phyloP scores from a whole-genome alignment of 1,284 basidiomycete species.

The Ustilago lituana region DNA sequence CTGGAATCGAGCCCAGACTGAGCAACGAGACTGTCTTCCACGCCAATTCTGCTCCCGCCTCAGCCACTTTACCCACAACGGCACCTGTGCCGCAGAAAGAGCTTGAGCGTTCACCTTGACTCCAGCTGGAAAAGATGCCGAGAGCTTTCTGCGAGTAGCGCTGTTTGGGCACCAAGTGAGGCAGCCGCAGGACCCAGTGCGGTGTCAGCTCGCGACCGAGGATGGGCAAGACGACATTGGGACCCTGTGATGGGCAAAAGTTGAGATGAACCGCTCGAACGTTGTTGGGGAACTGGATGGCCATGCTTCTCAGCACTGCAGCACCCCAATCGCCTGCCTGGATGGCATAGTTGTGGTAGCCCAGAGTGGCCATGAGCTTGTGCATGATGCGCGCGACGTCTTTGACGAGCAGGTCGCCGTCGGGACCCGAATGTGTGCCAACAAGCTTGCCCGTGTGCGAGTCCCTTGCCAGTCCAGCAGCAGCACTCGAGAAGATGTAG shows the following conservation, averaged over 20 bases:
- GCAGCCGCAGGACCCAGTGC: conserved; percentile 26
- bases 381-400: conserved; percentile 56
- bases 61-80: conserved; percentile 10
- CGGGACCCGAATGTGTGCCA: conserved; percentile 38
- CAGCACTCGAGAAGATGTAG: conserved; percentile 52
- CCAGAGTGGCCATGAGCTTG: conserved; percentile 53
- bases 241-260: conserved; percentile 47
- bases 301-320: conserved; percentile 38
- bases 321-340: conserved; percentile 59
- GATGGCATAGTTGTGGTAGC: conserved; percentile 51
- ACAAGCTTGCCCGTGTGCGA: conserved; percentile 20
- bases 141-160: conserved; percentile 22
- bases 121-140: conserved; percentile 25
- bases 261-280: conserved; percentile 54
- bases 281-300: conserved; percentile 27
- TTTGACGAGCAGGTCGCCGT: conserved; percentile 48
- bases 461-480: conserved; percentile 21
- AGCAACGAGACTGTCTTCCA: conserved; percentile 23
- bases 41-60: conserved; percentile 4
- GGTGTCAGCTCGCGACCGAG: conserved; percentile 24
- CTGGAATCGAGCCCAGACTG: conserved; percentile 28
- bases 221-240: conserved; percentile 36
- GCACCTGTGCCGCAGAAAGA: conserved; percentile 14
- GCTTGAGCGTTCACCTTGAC: conserved; percentile 6
- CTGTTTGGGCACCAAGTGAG: conserved; percentile 20